Percentiles rank a stretch among this genome's conserved stretches.
Evolutionary conservation across 2,329 filamentous ascomycete species (phyloP).

Genomic region (Aspergillus aculeatus): DNA sequence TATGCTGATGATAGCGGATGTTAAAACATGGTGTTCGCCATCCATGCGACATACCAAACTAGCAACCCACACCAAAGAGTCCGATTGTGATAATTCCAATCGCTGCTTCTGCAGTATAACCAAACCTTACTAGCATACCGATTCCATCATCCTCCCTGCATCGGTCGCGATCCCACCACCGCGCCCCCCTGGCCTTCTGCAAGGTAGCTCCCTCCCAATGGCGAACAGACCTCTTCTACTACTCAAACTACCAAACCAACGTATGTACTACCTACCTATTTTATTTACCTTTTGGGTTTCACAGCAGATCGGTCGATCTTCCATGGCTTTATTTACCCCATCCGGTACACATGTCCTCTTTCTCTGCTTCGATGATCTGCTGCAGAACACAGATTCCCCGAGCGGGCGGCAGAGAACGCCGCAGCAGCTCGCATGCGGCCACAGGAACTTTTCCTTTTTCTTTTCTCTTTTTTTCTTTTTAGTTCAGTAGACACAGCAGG

Average conservation of each 20-base stretch:
- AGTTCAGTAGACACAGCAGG: neutral
- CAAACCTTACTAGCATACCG: neutral
- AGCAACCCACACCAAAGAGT: neutral
- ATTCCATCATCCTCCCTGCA: slow-evolving; percentile 3
- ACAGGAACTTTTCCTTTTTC: neutral
- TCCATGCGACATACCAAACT: neutral
- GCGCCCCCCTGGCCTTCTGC: slow-evolving; percentile 12
- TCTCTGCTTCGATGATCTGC: neutral
- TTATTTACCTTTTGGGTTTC: neutral
- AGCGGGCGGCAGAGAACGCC: neutral
- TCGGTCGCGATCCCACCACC: slow-evolving; percentile 6
- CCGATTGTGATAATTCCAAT: neutral
- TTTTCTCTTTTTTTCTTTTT: too few species aligned
- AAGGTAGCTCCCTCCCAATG: slow-evolving; percentile 8
- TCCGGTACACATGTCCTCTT: neutral
- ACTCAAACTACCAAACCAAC: slow-evolving; percentile 3
- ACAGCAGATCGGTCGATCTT: slow-evolving; percentile 16
- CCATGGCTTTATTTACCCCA: slow-evolving; percentile 1
- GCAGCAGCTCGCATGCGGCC: neutral
- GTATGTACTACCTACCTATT: neutral
- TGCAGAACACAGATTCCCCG: slow-evolving; percentile 5
- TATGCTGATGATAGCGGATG: too few species aligned
- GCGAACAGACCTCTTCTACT: slow-evolving; percentile 19
- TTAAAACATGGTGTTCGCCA: neutral
- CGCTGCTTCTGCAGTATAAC: neutral